Evolutionary conservation across 139 green algal species (phyloP), one percentile per base, ranked within the genome.

Genomic region (Tetraselmis chui): DNA sequence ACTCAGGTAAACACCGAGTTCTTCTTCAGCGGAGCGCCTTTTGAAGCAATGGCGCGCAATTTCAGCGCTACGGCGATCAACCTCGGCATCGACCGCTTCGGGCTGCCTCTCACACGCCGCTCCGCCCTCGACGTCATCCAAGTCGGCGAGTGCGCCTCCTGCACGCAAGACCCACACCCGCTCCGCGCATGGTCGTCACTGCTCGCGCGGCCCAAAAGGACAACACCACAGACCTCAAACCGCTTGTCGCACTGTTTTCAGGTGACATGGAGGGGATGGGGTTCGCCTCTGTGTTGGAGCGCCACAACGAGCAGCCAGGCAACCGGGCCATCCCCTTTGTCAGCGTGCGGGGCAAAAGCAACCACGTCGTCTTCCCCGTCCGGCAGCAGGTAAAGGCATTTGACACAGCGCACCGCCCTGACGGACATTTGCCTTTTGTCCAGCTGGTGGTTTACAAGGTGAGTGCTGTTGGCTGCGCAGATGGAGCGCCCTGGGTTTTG

Each of bases 11-110:
- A 77, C 74, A 77, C 74, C 23, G 26, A 77, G 18, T 77, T 77
- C 74, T 77, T 77, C 74, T 77, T 77, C 74, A 77, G 74, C 74
- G 74, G 74, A 25, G 2, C 74, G 26, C 74, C 74, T 25, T 77
- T 31, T 29, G 74, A 77, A 25, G 2, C 2, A 22, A 28, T 28
- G 74, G 74, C 74, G 26, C 74, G 74, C 74, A 77, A 77, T 25
- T 77, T 30, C 74, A 31, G 23, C 74, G 74, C 74, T 2, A 77
- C 74, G 18, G n/a, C 74, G 23, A 77, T 77, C 74, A 77, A 77
- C 74, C 74, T 31, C 23, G 74, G 26, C 74, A 77, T 31, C 23
- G 2, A 31, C 23, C 26, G n/a, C 26, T 31, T 77, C 2, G 74
- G 74, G 5, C 5, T 77, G 23, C 25, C 74, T 5, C 11, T 5